Percentiles rank a stretch among this genome's conserved stretches.
Conservation (phyloP, 768 basidiomycete species). For the Russula griseocarnosa region DNA sequence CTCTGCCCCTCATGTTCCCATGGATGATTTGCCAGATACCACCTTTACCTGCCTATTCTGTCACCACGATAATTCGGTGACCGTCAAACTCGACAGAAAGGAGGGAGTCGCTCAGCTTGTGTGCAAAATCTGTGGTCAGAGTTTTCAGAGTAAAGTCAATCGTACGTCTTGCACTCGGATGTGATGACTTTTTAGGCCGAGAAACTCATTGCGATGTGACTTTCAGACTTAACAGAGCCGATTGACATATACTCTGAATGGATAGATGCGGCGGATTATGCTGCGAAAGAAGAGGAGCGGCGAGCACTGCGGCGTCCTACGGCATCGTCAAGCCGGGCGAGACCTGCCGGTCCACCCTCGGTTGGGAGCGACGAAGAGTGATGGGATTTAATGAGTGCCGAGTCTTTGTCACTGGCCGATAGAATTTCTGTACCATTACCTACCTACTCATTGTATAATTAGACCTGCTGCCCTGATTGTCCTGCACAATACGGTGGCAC, state of each 20-base stretch:
- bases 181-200: conserved; percentile 22
- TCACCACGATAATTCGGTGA: conserved; percentile 86
- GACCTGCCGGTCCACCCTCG: conserved; percentile 34
- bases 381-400: conserved; percentile 16
- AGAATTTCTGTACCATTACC: conserved; percentile 8
- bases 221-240: conserved; percentile 75
- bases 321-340: conserved; percentile 50
- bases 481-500: not conserved
- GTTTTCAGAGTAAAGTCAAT: conserved; percentile 83
- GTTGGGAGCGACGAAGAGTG: conserved; percentile 52
- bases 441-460: conserved; percentile 13
- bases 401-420: not conserved
- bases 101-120: conserved; percentile 77
- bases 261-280: conserved; percentile 86
- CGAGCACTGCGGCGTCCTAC: conserved; percentile 46
- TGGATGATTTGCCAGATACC: conserved; percentile 50
- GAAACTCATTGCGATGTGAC: conserved; percentile 16
- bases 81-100: conserved; percentile 79
- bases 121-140: conserved; percentile 82
- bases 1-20: conserved; percentile 10
- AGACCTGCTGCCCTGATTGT: conserved; percentile 1
- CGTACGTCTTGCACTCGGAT: conserved; percentile 46
- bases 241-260: conserved; percentile 90
- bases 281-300: conserved; percentile 56
- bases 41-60: conserved; percentile 86